These are phyloP conservation scores for Aspergillus unguis DNA, from an alignment of 2,329 filamentous ascomycete genomes.

Conservation along the genomic window DNA sequence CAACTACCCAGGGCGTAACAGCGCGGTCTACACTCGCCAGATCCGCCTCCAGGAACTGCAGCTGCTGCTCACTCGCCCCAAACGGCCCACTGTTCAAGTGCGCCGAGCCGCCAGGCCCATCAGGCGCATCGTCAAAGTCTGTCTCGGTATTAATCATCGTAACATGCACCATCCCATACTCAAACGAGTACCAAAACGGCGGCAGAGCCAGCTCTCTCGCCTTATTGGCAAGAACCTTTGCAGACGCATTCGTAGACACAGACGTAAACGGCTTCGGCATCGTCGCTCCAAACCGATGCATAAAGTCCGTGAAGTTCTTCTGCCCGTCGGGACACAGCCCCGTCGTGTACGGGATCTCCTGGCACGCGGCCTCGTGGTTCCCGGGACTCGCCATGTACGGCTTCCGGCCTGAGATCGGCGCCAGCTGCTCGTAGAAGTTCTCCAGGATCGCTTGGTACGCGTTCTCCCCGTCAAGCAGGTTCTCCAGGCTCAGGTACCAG, in stretches of 20 bases:
- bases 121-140: conserved; percentile 53
- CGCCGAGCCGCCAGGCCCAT: conserved; percentile 41
- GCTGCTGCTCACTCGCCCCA: conserved; percentile 49
- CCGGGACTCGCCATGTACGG: conserved; percentile 57
- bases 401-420: conserved; percentile 53
- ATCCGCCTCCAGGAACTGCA: conserved; percentile 55
- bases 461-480: conserved; percentile 48
- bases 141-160: conserved; percentile 58
- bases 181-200: conserved; percentile 60
- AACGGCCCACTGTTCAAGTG: conserved; percentile 51
- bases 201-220: conserved; percentile 48
- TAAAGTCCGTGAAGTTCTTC: conserved; percentile 60
- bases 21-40: conserved; percentile 55
- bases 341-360: conserved; percentile 24
- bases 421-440: conserved; percentile 55
- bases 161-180: conserved; percentile 57
- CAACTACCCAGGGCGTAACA: conserved; percentile 54
- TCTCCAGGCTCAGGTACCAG: conserved; percentile 50
- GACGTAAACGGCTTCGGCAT: conserved; percentile 54
- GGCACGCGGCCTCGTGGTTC: conserved; percentile 59
- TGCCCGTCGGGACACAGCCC: conserved; percentile 46
- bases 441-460: conserved; percentile 58
- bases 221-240: conserved; percentile 45
- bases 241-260: conserved; percentile 43
- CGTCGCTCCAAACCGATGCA: conserved; percentile 52